Evolutionary conservation across 768 basidiomycete genomes (phyloP), one percentile per base, ranked within the genome.

Genomic region (Termitomyces sp.): DNA sequence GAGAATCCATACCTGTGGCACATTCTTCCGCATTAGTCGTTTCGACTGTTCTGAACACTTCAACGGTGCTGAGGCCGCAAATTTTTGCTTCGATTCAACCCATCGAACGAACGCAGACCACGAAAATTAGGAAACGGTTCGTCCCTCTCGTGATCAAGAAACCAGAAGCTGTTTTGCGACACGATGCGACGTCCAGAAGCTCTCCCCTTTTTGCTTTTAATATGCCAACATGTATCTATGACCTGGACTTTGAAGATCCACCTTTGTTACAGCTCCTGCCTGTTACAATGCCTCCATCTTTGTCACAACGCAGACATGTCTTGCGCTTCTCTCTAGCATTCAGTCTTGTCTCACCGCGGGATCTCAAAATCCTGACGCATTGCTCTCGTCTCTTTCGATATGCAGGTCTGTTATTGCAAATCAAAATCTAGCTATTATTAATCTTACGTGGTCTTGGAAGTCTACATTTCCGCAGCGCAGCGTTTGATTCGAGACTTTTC

Each of bases 311-410:
- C 33, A 87, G 80, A 68, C 75, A 71, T 54, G 81, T 86, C 4
- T 64, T 75, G 22, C 66, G 61, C 3, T 80, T 85, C 69, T 76
- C 88, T 5, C 52, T 88, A 31, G 70, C 85, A 16, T 70, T 90
- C 7, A 80, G 80, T 57, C 72, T 69, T 5, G 69, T 89, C 3
- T 71, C 74, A 5, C 61, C 73, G 7, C 53, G 65, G 51, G 83
- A 85, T 51, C 71, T 86, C 6, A 59, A 56, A 6, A 64, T 65
- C 26, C 84, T 85, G 56, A 64, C 68, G n/a, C 68, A 77, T 31
- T 85, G 85, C 15, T 89, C 85, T 13, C 79, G 79, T 54, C 74
- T 78, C 37, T 78, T 88, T 64, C 79, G 86, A 50, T 86, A 87
- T 68, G 83, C 86, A 70, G 82, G 86, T 84, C 64, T 62, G 69